Evolutionary conservation across 2,329 filamentous ascomycete genomes (phyloP).

Genomic region (Zymoseptoria tritici): DNA sequence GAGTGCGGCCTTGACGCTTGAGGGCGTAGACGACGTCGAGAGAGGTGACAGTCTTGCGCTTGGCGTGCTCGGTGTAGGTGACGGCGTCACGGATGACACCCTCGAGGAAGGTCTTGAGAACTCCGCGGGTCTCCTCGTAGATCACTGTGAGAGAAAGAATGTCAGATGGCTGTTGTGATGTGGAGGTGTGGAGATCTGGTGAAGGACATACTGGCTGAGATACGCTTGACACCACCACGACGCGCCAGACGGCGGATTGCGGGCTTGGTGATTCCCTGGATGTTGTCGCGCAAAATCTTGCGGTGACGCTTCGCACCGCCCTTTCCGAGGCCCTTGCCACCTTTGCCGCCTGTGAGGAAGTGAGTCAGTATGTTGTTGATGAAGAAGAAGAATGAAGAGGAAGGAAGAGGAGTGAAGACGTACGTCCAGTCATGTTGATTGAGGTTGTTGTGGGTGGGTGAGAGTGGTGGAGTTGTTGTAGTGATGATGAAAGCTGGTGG

Average conservation of each 20-base stretch:
- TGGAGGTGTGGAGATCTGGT: constrained; percentile 3
- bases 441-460: constrained; percentile 21
- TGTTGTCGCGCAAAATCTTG: constrained; percentile 99
- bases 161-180: constrained; percentile 19
- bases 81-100: constrained; percentile 71
- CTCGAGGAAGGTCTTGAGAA: constrained; percentile 78
- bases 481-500: constrained; percentile 20
- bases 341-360: constrained; percentile 66
- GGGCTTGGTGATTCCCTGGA: constrained; percentile 98
- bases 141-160: constrained; percentile 48
- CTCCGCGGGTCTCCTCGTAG: constrained; percentile 76
- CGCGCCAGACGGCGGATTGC: constrained; percentile 96
- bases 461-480: constrained; percentile 14
- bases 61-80: constrained; percentile 77
- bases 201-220: constrained; percentile 67
- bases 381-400: constrained; percentile 2
- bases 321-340: constrained; percentile 96
- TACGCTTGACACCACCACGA: constrained; percentile 99
- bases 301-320: constrained; percentile 97
- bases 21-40: constrained; percentile 58
- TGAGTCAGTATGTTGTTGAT: constrained; percentile 22
- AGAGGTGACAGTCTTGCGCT: constrained; percentile 64
- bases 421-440: constrained; percentile 47
- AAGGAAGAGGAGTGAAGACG: constrained; percentile 25
- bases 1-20: constrained; percentile 57